Conservation (phyloP, 306 rosid genomes). For the Gastrolobium villosum region DNA sequence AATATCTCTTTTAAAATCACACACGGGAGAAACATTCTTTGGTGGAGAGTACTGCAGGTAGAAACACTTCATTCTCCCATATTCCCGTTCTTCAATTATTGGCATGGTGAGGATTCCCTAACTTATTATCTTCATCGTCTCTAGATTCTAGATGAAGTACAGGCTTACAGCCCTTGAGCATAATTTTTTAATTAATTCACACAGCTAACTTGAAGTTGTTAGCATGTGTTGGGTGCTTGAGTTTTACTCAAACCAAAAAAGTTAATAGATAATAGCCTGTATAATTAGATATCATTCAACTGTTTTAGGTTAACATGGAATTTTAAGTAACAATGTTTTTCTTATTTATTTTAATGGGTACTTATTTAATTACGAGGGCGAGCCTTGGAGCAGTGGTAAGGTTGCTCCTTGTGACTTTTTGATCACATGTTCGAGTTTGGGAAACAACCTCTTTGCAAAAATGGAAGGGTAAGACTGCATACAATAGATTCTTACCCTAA, state of each 20-base stretch:
- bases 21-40: not conserved
- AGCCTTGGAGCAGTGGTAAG: too few species aligned
- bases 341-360: not conserved
- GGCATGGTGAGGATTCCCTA: not conserved
- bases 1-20: not conserved
- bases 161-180: not conserved
- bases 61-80: not conserved
- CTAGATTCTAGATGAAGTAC: not conserved
- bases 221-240: not conserved
- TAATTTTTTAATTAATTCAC: conserved; percentile 7
- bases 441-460: too few species aligned
- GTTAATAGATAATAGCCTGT: not conserved
- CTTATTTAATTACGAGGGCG: too few species aligned
- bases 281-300: not conserved
- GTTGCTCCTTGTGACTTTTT: too few species aligned
- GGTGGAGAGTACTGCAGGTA: not conserved
- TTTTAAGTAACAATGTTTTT: not conserved
- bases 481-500: too few species aligned
- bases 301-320: conserved; percentile 1
- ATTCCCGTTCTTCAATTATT: not conserved
- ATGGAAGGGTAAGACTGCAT: too few species aligned
- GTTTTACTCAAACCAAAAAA: not conserved
- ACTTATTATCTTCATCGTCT: not conserved
- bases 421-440: too few species aligned
- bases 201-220: conserved; percentile 8